Conservation (phyloP, 805 yeast species). For the Candida krabiensis region DNA sequence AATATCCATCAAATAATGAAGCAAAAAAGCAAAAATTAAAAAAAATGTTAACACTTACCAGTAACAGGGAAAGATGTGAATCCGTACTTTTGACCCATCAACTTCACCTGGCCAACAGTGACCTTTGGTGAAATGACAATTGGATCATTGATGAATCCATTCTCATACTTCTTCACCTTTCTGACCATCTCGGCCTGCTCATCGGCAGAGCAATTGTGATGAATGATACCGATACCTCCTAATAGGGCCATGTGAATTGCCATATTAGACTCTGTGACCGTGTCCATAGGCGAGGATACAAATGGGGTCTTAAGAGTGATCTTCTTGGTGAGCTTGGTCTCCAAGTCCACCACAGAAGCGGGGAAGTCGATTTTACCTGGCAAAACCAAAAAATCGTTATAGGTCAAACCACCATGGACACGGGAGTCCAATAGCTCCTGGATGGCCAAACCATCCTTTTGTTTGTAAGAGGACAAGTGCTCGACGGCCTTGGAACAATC, state of each 20-base stretch:
- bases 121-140: constrained; percentile 74
- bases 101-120: constrained; percentile 80
- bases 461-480: constrained; percentile 60
- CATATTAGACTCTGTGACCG: constrained; percentile 96
- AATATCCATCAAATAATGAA: too few relatives aligned
- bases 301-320: constrained; percentile 92
- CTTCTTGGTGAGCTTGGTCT: constrained; percentile 85
- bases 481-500: constrained; percentile 65
- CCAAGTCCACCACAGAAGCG: constrained; percentile 72
- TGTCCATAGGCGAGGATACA: constrained; percentile 98
- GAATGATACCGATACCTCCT: constrained; percentile 98
- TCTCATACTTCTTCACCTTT: constrained; percentile 94
- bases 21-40: constrained; percentile 8
- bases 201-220: constrained; percentile 94
- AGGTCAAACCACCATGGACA: constrained; percentile 92
- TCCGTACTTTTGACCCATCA: constrained; percentile 70
- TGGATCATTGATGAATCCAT: constrained; percentile 95
- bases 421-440: constrained; percentile 85
- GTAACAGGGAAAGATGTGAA: constrained; percentile 99
- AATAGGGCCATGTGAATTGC: constrained; percentile 97
- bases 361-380: constrained; percentile 95
- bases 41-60: constrained; percentile 65
- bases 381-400: constrained; percentile 91
- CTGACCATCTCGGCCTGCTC: constrained; percentile 99
- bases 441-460: constrained; percentile 84